These are phyloP conservation scores for Conoideocrella luteorostrata DNA, from an alignment of 2,329 filamentous ascomycete genomes.

Conservation along the genomic window DNA sequence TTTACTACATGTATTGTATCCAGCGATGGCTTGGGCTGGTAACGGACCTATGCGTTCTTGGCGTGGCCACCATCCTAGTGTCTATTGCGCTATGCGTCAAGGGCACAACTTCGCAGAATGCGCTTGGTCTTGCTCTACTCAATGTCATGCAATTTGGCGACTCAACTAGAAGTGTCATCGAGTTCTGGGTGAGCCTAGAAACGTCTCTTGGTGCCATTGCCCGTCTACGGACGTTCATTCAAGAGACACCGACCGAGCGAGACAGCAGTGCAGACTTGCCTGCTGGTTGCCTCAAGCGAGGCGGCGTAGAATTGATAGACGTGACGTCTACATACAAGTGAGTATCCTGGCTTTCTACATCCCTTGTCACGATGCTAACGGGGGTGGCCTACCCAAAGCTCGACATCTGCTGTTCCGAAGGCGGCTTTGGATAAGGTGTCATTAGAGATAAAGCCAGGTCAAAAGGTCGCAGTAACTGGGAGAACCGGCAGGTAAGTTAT, in stretches of 20 bases:
- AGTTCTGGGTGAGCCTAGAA: background rate
- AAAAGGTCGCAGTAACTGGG: constrained; percentile 16
- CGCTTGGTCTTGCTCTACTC: constrained; percentile 1
- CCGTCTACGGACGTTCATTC: background rate
- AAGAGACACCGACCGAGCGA: background rate
- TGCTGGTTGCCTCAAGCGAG: background rate
- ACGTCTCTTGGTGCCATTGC: constrained; percentile 4
- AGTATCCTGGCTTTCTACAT: background rate
- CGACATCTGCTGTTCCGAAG: background rate
- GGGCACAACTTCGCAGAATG: constrained; percentile 20
- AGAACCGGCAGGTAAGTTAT: constrained; percentile 11
- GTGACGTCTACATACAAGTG: constrained; percentile 3
- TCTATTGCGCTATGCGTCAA: constrained; percentile 24
- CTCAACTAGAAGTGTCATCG: background rate
- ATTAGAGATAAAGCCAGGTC: constrained; percentile 11
- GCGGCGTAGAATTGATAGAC: background rate
- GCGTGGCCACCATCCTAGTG: constrained; percentile 39
- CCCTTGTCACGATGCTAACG: background rate
- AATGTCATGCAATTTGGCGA: constrained; percentile 1
- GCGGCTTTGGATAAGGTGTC: constrained; percentile 8
- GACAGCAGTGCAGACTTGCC: background rate
- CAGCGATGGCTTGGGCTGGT: constrained; percentile 44
- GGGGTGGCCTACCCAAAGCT: background rate
- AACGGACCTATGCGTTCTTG: constrained; percentile 38
- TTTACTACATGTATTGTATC: constrained; percentile 38